Evolutionary conservation across 495 filamentous ascomycete species (phyloP).

Genomic region (Penicillium atrosanguineum): DNA sequence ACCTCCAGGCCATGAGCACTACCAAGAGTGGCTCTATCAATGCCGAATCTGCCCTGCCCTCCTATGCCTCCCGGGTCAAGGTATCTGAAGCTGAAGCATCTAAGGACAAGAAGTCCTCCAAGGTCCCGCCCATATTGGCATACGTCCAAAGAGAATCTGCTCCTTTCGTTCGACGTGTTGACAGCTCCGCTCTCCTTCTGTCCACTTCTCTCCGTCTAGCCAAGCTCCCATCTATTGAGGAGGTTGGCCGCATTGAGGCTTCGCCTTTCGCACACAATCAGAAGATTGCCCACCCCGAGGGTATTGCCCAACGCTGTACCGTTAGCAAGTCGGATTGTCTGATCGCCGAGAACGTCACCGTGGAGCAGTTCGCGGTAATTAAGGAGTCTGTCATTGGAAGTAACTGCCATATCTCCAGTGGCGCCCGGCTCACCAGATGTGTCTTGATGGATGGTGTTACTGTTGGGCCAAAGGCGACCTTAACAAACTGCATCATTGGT

Average conservation of each 20-base stretch:
- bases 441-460: constrained; percentile 87
- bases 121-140: constrained; percentile 68
- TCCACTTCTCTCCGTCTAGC: constrained; percentile 82
- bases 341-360: constrained; percentile 78
- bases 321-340: constrained; percentile 75
- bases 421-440: constrained; percentile 76
- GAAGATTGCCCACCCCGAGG: constrained; percentile 78
- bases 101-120: constrained; percentile 8
- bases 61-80: constrained; percentile 44
- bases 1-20: constrained; percentile 60
- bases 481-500: constrained; percentile 77
- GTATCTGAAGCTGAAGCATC: constrained; percentile 12
- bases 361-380: constrained; percentile 79
- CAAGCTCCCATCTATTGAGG: constrained; percentile 67
- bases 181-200: constrained; percentile 78
- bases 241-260: constrained; percentile 51
- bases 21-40: constrained; percentile 40
- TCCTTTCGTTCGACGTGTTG: constrained; percentile 78
- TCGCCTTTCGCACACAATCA: constrained; percentile 70
- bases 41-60: background rate
- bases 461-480: constrained; percentile 69
- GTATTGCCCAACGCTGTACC: constrained; percentile 70
- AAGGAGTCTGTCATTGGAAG: constrained; percentile 86
- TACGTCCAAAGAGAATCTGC: constrained; percentile 61
- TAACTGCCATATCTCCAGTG: constrained; percentile 76